Evolutionary conservation across 2,329 filamentous ascomycete genomes (phyloP).

Genomic region (Bipolaris cookei): DNA sequence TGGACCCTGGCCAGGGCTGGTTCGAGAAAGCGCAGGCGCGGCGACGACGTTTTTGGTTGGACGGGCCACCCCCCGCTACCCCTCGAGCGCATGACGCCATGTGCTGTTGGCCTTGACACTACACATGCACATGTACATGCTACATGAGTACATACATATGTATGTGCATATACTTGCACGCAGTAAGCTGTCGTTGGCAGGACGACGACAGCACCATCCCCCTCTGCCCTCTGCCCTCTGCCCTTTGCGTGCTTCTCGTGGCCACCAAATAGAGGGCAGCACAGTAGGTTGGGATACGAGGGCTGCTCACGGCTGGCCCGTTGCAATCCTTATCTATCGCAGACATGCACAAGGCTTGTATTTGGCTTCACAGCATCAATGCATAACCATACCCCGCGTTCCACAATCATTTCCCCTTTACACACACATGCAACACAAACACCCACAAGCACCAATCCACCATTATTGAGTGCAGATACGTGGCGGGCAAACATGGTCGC

Average conservation of each 20-base stretch:
- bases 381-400: slow-evolving; percentile 4
- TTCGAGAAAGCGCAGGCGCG: slow-evolving; percentile 21
- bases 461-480: not conserved
- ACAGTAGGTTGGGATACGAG: too few relatives aligned
- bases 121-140: not conserved
- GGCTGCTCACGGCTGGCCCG: too few relatives aligned
- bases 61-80: slow-evolving; percentile 1
- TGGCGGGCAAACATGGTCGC: not conserved
- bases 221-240: too few relatives aligned
- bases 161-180: not conserved
- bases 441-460: not conserved
- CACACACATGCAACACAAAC: not conserved
- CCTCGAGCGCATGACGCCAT: slow-evolving; percentile 5
- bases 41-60: slow-evolving; percentile 13
- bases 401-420: not conserved
- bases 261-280: too few relatives aligned
- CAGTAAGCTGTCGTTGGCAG: not conserved
- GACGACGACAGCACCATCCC: not conserved
- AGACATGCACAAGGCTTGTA: too few relatives aligned
- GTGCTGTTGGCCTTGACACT: not conserved
- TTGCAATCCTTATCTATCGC: too few relatives aligned
- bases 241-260: not conserved
- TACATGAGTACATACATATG: not conserved
- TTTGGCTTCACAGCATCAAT: slow-evolving; percentile 1
- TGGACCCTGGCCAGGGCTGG: slow-evolving; percentile 21